Evolutionary conservation across 2,329 filamentous ascomycete species (phyloP).

Genomic region (Fusarium sp.): DNA sequence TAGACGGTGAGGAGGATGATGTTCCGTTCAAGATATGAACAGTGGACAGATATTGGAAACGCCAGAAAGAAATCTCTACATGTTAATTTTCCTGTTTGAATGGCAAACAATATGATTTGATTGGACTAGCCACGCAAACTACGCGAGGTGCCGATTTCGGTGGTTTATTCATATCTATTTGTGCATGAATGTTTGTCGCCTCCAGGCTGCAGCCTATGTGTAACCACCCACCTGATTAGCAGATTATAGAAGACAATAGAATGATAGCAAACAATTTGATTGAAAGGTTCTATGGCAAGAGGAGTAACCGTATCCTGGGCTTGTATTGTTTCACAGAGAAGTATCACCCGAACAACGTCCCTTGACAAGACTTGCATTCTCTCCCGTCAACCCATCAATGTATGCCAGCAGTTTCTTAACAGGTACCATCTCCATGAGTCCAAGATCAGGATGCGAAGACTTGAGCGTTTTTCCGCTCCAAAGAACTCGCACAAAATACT

Average conservation of each 20-base stretch:
- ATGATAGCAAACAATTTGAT: not conserved
- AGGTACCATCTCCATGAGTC: constrained; percentile 77
- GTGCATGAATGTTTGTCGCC: not conserved
- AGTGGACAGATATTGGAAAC: no score
- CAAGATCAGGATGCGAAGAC: constrained; percentile 78
- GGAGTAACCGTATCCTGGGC: no score
- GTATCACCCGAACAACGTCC: constrained; percentile 46
- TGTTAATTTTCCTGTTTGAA: no score
- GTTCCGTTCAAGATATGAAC: no score
- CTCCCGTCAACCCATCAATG: constrained; percentile 77
- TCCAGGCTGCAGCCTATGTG: not conserved
- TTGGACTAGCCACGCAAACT: not conserved
- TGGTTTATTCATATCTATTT: not conserved
- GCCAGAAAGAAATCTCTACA: no score
- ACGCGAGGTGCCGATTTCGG: no score
- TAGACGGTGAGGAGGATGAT: no score
- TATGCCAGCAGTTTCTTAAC: constrained; percentile 74
- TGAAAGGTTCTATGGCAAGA: no score
- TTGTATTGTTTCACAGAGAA: not conserved
- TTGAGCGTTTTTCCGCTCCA: constrained; percentile 76
- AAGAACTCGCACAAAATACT: constrained; percentile 74
- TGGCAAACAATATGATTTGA: not conserved
- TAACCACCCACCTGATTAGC: not conserved
- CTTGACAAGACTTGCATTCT: constrained; percentile 59
- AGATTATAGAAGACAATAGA: not conserved